Evolutionary conservation across 1,139 yeast genomes (phyloP).

Genomic region (Candida labiduridarum): DNA sequence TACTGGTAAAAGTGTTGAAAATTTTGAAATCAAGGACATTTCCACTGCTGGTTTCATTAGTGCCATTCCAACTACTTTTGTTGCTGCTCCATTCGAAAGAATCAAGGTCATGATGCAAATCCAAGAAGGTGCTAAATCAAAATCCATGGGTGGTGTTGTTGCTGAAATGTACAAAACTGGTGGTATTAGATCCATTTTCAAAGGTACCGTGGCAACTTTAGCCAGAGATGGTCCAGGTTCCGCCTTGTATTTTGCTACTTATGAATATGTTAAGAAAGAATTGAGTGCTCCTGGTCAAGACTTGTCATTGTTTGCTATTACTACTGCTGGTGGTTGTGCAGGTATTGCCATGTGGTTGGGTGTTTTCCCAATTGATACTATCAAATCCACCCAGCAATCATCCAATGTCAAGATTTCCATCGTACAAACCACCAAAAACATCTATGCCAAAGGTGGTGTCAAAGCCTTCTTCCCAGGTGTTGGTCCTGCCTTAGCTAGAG

Average conservation of each 20-base stretch:
- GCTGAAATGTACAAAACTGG: conserved; percentile 76
- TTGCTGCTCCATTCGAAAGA: conserved; percentile 97
- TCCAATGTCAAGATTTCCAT: conserved; percentile 62
- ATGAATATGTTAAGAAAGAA: conserved; percentile 73
- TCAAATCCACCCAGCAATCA: conserved; percentile 83
- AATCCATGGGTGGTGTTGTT: conserved; percentile 62
- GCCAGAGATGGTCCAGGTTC: conserved; percentile 99
- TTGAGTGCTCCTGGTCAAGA: conserved; percentile 59
- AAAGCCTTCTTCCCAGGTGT: conserved; percentile 97
- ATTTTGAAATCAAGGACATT: conserved; percentile 67
- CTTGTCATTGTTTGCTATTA: conserved; percentile 71
- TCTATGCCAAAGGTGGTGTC: conserved; percentile 70
- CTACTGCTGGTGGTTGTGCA: conserved; percentile 92
- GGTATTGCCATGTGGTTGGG: conserved; percentile 97
- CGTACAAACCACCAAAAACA: conserved; percentile 65
- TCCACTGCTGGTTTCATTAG: conserved; percentile 95
- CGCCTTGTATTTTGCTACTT: conserved; percentile 95
- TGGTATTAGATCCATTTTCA: conserved; percentile 81
- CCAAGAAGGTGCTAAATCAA: conserved; percentile 57
- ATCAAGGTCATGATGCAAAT: conserved; percentile 93
- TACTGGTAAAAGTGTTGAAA: conserved; percentile 41
- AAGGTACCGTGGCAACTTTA: conserved; percentile 89
- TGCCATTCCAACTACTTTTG: conserved; percentile 91
- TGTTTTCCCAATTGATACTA: conserved; percentile 95
- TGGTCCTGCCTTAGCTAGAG: conserved; percentile 91